Evolutionary conservation across 2,329 filamentous ascomycete species (phyloP), one percentile per base, ranked within the genome.

Genomic region (Fusarium protoensiforme): DNA sequence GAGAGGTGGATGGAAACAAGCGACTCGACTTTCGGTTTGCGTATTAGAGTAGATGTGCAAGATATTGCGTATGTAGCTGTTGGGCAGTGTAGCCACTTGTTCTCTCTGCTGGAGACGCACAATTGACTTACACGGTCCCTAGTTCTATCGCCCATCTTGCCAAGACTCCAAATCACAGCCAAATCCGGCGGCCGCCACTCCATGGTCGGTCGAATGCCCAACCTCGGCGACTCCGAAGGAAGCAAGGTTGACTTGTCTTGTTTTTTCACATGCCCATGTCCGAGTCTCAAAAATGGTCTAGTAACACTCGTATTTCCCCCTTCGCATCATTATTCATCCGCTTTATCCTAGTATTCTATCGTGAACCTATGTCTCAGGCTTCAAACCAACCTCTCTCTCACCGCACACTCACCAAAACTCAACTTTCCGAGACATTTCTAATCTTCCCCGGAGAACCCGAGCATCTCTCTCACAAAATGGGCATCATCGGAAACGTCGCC

Each of bases 11-110:
- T 27, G 86, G 87, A 2, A 88, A 88, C 73, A 85, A 84, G 77
- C 81, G 86, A 29, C 68, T 88, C 22, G 86, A 88, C 73, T 87
- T 89, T 74, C 80, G 85, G n/a, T 88, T 87, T 75, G 83, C 83
- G 10, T 86, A 87, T 70, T 86, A 68, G 51, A 24, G 20, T 27
- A 27, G 6, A 36, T 7, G 20, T 31, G 16, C 8, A n/a, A 60
- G 51, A 22, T 35, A 4, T 14, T 63, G 6, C 14, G 22, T 38
- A 48, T 39, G 29, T 2, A 7, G 5, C 18, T 35, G 9, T 14
- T 27, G 3, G 27, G 10, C 48, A 6, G 18, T 6, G 9, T n/a
- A 36, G n/a, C 22, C 22, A 27, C 29, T 33, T 8, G 16, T 16
- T 57, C 10, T 58, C 33, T 36, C 16, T 39, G 7, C 10, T 56